Base-by-base conservation (phyloP, 371 early-diverging fungal species). In the Circinella minor region DNA sequence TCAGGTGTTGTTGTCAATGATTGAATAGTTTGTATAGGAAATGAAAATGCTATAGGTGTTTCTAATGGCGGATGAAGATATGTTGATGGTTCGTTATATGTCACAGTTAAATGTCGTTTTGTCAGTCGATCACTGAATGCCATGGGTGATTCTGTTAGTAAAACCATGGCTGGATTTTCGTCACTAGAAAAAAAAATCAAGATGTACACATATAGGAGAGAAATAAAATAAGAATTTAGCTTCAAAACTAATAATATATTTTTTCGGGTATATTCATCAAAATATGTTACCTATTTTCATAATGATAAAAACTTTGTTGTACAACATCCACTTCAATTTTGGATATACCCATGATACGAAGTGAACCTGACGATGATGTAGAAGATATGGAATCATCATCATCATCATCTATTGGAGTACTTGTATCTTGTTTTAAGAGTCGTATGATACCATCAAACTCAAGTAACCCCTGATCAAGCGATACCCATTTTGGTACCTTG, bases 301-400 rank as follows among this genome's bases (percentile, higher is more conserved):
- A 49, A n/a, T 65, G 73, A 55, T 80, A 80, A 36, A 80, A 34
- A 27, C 75, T 74, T 65, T 80, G 77, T 70, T 80, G 77, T 9
- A 80, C 67, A 17, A 77, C 72, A 60, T 80, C 77, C 36, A 77
- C 72, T 49, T 70, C 47, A 9, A 80, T 69, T 49, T 69, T 70
- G 27, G 68, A 61, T 17, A 79, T 70, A 14, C 65, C 63, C 13
- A 55, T 49, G 20, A 43, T 39, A 7, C 37, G 27, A 8, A 59
- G 61, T 5, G 51, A 51, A 43, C 9, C 11, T 1, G 43, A 43
- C 6, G 43, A 43, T 9, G 43, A 43, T 43, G 43, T 43, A 43
- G 43, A 43, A 43, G 43, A 43, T 6, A 43, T 11, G 43, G 43
- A 43, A 11, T 43, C 43, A 51, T 38, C 61, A 36, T 38, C 61